phyloP scores from a whole-genome alignment of 2,329 filamentous ascomycete genomes.

The Phaeosphaeriaceae sp. region DNA sequence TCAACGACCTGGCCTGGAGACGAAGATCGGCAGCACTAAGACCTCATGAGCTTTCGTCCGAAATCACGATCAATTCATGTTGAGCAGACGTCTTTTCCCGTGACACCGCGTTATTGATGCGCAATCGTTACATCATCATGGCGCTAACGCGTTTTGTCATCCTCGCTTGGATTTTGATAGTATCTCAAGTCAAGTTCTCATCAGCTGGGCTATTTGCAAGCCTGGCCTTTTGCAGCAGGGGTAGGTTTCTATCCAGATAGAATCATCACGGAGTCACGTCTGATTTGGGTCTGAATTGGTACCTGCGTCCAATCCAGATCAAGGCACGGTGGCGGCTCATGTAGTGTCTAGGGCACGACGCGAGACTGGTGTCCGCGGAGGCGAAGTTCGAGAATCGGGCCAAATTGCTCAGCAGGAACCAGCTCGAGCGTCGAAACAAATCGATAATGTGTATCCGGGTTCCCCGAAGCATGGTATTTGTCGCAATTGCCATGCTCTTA shows the following conservation, averaged over 20 bases:
- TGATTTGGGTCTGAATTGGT: slow-evolving; percentile 1
- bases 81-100: neutral
- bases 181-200: no score
- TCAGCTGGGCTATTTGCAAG: no score
- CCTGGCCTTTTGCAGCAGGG: no score
- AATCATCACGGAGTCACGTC: slow-evolving; percentile 5
- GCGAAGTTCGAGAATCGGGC: slow-evolving; percentile 5
- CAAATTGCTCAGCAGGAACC: slow-evolving; percentile 17
- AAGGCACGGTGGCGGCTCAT: neutral
- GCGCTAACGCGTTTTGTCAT: slow-evolving; percentile 1
- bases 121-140: slow-evolving; percentile 8
- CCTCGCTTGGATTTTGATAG: neutral
- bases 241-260: neutral
- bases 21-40: neutral
- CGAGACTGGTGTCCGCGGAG: slow-evolving; percentile 17
- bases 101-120: slow-evolving; percentile 3
- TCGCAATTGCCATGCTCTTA: neutral
- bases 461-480: neutral
- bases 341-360: neutral
- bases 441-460: neutral
- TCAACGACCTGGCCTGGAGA: neutral
- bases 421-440: neutral
- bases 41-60: neutral
- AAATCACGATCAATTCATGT: neutral
- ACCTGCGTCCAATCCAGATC: slow-evolving; percentile 1